A percentile compares a stretch with the other conserved stretches of the same genome.
These are phyloP conservation scores for Aciculosporium take DNA, from an alignment of 2,329 filamentous ascomycete genomes.

Conservation along the genomic window DNA sequence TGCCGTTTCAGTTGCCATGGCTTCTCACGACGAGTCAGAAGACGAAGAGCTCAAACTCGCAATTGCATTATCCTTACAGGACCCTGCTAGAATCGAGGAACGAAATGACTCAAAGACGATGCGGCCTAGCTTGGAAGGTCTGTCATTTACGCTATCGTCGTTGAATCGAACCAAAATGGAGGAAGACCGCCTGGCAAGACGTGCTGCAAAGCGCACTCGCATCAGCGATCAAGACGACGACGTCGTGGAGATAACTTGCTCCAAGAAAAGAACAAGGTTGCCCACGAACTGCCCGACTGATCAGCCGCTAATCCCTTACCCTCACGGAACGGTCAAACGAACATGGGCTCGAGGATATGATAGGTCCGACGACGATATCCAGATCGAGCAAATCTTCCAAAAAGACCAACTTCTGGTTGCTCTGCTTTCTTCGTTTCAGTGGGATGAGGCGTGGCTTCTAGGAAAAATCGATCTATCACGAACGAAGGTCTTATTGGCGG, in stretches of 20 bases:
- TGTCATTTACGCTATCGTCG: slow-evolving; percentile 28
- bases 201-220: slow-evolving; percentile 37
- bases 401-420: slow-evolving; percentile 57
- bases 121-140: background rate
- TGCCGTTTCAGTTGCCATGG: slow-evolving; percentile 4
- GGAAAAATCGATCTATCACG: slow-evolving; percentile 48
- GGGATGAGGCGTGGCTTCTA: slow-evolving; percentile 69
- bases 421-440: slow-evolving; percentile 75
- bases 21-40: slow-evolving; percentile 27
- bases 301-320: slow-evolving; percentile 23
- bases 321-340: slow-evolving; percentile 58
- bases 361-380: slow-evolving; percentile 58
- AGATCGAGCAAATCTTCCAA: slow-evolving; percentile 75
- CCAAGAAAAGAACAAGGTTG: slow-evolving; percentile 11
- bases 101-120: background rate
- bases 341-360: slow-evolving; percentile 58
- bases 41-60: slow-evolving; percentile 47
- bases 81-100: slow-evolving; percentile 8
- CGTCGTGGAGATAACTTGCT: slow-evolving; percentile 15
- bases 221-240: slow-evolving; percentile 14
- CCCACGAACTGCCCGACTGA: slow-evolving; percentile 7
- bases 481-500: slow-evolving; percentile 49
- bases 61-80: slow-evolving; percentile 41
- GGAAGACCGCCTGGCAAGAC: slow-evolving; percentile 59
- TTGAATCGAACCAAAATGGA: slow-evolving; percentile 78